These are phyloP conservation scores for Naegleria lovaniensis DNA, from an alignment of 208 protist genomes.

Conservation along the genomic window DNA sequence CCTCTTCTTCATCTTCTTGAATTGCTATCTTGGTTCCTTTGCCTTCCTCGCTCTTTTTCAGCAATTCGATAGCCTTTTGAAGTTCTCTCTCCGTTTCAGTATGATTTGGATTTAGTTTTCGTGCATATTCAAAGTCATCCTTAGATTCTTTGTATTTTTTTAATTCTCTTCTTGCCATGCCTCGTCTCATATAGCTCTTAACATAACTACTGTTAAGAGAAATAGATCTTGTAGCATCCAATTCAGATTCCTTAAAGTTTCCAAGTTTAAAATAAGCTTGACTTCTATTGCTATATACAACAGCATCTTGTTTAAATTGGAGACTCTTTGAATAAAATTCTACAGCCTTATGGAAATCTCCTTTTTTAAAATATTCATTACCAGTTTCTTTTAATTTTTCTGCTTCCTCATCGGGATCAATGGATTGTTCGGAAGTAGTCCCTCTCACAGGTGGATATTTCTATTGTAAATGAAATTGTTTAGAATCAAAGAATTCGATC, in stretches of 20 bases:
- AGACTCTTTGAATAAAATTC: slow-evolving; percentile 11
- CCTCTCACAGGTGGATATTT: neutral
- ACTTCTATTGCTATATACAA: slow-evolving; percentile 17
- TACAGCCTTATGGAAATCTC: neutral
- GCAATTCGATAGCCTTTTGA: neutral
- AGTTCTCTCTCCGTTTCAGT: neutral
- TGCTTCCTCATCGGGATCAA: neutral
- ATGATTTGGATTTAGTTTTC: neutral
- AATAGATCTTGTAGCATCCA: neutral
- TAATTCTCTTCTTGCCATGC: neutral
- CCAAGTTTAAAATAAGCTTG: neutral
- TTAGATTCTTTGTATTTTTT: slow-evolving; percentile 3
- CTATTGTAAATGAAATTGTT: neutral
- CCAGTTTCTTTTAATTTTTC: neutral
- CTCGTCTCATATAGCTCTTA: slow-evolving; percentile 5
- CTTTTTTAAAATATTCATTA: slow-evolving; percentile 18
- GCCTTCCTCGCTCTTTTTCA: neutral
- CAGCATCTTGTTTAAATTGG: slow-evolving; percentile 9
- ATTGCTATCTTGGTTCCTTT: neutral
- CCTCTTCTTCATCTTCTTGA: slow-evolving; percentile 5
- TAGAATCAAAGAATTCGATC: too few relatives aligned
- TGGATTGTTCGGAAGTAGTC: neutral
- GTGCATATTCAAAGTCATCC: neutral
- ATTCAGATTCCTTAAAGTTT: neutral
- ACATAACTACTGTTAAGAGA: neutral